Conservation (phyloP, 2,329 filamentous ascomycete genomes). For the Lecanicillium sp. region DNA sequence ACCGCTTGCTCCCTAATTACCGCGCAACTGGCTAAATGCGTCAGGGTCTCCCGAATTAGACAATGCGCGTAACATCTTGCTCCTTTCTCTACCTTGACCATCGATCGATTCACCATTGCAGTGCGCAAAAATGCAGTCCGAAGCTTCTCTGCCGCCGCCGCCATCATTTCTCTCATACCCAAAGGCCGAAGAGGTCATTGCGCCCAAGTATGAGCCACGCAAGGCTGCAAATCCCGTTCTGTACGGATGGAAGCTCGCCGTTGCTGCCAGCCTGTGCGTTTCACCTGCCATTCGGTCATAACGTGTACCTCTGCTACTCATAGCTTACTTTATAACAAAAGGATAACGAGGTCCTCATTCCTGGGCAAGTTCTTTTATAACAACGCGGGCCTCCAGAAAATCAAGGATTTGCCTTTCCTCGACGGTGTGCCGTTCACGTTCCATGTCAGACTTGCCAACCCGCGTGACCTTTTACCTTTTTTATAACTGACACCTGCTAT, state of each 20-base stretch:
- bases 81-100: background rate
- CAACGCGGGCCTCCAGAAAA: constrained; percentile 53
- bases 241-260: constrained; percentile 1
- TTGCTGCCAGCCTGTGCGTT: constrained; percentile 10
- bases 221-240: constrained; percentile 11
- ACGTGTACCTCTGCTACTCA: background rate
- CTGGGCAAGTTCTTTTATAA: constrained; percentile 63
- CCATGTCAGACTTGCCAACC: constrained; percentile 37
- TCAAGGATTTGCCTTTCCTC: constrained; percentile 42
- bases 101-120: background rate
- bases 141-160: background rate
- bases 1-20: too few relatives aligned
- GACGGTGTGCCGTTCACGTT: constrained; percentile 39
- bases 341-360: constrained; percentile 52
- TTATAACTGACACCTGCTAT: background rate
- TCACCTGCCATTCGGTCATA: background rate
- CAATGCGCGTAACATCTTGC: background rate
- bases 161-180: constrained; percentile 10
- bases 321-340: constrained; percentile 24
- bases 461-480: constrained; percentile 1
- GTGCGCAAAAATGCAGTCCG: background rate
- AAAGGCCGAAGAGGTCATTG: background rate
- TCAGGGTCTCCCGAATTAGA: background rate
- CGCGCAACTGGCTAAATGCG: background rate
- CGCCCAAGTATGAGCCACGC: constrained; percentile 7